Percentiles rank a stretch among this genome's conserved stretches.
These are phyloP conservation scores for Phaseolus coccineus DNA, from an alignment of 331 rosid genomes.

Conservation along the genomic window DNA sequence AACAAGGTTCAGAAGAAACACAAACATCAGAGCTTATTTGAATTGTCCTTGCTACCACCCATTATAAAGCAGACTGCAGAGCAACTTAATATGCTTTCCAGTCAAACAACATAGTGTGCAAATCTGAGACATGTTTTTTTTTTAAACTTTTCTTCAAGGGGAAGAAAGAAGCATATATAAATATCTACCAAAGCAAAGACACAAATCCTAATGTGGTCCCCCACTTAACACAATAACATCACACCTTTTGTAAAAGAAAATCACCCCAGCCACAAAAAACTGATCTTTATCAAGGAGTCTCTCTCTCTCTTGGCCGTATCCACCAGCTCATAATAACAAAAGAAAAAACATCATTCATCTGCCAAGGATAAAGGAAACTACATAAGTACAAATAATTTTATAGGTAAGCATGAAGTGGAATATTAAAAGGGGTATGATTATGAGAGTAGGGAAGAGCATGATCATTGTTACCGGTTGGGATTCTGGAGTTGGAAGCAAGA, in stretches of 20 bases:
- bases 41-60: constrained; percentile 49
- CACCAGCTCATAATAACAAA: constrained; percentile 42
- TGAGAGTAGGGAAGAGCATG: not conserved
- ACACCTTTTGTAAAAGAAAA: constrained; percentile 56
- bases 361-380: constrained; percentile 43
- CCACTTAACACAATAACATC: constrained; percentile 51
- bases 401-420: constrained; percentile 25
- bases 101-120: constrained; percentile 70
- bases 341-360: constrained; percentile 66
- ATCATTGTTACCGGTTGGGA: constrained; percentile 58
- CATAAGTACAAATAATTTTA: constrained; percentile 31
- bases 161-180: constrained; percentile 52
- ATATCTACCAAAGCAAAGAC: constrained; percentile 60
- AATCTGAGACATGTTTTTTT: constrained; percentile 79
- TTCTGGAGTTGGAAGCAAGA: constrained; percentile 88
- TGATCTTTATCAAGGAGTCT: constrained; percentile 64
- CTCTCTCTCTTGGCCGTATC: constrained; percentile 59
- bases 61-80: constrained; percentile 50
- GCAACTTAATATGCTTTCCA: constrained; percentile 67
- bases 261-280: constrained; percentile 75
- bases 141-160: constrained; percentile 63
- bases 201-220: constrained; percentile 68
- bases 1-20: constrained; percentile 46
- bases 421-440: constrained; percentile 11
- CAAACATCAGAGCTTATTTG: constrained; percentile 41